A percentile compares a stretch with the other conserved stretches of the same genome.
These are phyloP conservation scores for Candida tropicalis DNA, from an alignment of 1,139 yeast genomes.

Conservation along the genomic window DNA sequence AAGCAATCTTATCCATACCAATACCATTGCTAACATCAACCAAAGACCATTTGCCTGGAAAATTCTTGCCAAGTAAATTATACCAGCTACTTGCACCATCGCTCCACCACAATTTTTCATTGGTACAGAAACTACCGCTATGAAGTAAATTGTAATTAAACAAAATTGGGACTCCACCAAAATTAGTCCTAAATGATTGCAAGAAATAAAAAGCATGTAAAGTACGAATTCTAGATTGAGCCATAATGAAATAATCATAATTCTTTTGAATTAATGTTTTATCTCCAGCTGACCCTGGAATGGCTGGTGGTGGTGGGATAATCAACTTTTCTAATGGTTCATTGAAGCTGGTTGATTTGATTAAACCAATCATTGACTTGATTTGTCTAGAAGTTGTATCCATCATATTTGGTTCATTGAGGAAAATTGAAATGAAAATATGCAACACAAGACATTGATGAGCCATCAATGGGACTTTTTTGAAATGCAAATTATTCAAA, in stretches of 20 bases:
- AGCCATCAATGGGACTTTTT: constrained; percentile 82
- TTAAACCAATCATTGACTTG: constrained; percentile 75
- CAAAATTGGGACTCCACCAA: constrained; percentile 62
- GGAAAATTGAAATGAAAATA: constrained; percentile 80
- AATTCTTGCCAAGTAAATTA: constrained; percentile 19
- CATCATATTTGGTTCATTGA: constrained; percentile 72
- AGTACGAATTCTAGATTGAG: constrained; percentile 86
- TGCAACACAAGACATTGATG: constrained; percentile 83
- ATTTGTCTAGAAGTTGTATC: constrained; percentile 77
- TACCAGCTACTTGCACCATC: constrained; percentile 63
- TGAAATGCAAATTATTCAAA: constrained; percentile 50
- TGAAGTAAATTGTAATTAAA: constrained; percentile 60
- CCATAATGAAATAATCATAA: constrained; percentile 74
- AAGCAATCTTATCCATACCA: constrained; percentile 50
- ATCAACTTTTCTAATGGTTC: constrained; percentile 65
- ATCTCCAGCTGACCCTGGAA: constrained; percentile 18
- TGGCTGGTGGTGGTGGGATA: constrained; percentile 53
- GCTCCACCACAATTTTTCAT: constrained; percentile 73
- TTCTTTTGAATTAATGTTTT: constrained; percentile 35
- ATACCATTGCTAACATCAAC: constrained; percentile 63
- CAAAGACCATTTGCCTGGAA: constrained; percentile 26
- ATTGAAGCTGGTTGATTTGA: constrained; percentile 75
- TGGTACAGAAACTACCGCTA: constrained; percentile 75
- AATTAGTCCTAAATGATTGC: constrained; percentile 67
- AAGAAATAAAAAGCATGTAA: constrained; percentile 77